phyloP scores from a whole-genome alignment of 176 grass and related monocot species.

The Dactylis glomerata region DNA sequence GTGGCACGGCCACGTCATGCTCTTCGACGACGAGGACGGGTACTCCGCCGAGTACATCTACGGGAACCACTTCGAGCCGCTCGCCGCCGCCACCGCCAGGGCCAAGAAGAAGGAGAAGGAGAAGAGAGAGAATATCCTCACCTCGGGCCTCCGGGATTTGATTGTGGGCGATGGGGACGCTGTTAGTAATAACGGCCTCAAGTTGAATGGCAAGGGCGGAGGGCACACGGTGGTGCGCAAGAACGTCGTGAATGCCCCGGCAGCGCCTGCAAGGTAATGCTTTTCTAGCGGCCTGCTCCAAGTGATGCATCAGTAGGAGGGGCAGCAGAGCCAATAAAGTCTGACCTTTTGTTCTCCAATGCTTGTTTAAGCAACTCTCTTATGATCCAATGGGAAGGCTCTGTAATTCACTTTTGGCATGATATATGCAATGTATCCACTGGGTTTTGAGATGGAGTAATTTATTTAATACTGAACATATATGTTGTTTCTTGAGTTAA shows the following conservation, averaged over 20 bases:
- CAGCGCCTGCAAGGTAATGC: constrained; percentile 45
- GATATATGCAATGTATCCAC: constrained; percentile 12
- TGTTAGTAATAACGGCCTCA: constrained; percentile 9
- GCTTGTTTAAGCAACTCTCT: neutral
- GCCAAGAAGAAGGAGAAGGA: constrained; percentile 57
- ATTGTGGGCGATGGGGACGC: constrained; percentile 31
- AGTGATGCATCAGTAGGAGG: constrained; percentile 17
- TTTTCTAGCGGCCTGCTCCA: neutral
- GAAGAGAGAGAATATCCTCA: constrained; percentile 55
- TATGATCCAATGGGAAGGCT: constrained; percentile 35
- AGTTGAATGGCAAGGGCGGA: constrained; percentile 19
- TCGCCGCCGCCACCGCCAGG: constrained; percentile 40
- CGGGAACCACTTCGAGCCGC: constrained; percentile 85
- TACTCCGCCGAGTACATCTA: constrained; percentile 95
- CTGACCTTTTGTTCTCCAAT: neutral
- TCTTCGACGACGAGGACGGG: constrained; percentile 88
- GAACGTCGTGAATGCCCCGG: constrained; percentile 42
- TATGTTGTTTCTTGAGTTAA: constrained; percentile 13
- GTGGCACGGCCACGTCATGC: constrained; percentile 98
- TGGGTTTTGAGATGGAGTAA: constrained; percentile 1
- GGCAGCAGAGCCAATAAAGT: constrained; percentile 45
- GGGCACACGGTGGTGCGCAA: constrained; percentile 56
- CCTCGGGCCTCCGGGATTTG: constrained; percentile 77
- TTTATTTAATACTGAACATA: constrained; percentile 4
- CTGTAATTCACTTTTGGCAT: constrained; percentile 30